Evolutionary conservation across 352 stramenopile species (phyloP).

Genomic region (Globisporangium takayamanum): DNA sequence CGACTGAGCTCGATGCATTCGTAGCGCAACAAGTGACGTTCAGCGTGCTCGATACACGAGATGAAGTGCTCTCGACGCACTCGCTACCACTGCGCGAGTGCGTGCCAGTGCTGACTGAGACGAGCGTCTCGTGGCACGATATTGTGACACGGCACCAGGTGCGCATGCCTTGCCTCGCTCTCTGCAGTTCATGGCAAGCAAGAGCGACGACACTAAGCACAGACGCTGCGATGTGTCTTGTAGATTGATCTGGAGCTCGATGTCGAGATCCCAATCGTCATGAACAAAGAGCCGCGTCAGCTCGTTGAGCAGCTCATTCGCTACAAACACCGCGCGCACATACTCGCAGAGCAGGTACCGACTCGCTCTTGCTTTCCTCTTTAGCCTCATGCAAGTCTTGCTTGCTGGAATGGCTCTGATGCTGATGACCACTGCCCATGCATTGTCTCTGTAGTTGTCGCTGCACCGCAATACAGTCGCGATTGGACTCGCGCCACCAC

Average conservation of each 20-base stretch:
- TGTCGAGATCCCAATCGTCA: conserved; percentile 31
- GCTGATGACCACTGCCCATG: background rate
- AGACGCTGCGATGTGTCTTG: background rate
- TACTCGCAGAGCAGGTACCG: conserved; percentile 36
- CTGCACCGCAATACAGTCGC: conserved; percentile 55
- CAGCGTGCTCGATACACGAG: conserved; percentile 19
- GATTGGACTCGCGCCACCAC: conserved; percentile 36
- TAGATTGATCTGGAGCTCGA: conserved; percentile 27
- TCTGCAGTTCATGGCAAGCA: too few species aligned
- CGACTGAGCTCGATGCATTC: conserved; percentile 27
- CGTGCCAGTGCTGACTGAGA: conserved; percentile 39
- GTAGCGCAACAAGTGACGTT: conserved; percentile 36
- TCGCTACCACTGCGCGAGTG: conserved; percentile 36
- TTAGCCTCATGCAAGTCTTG: too few species aligned
- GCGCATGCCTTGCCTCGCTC: background rate
- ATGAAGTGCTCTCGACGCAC: conserved; percentile 19
- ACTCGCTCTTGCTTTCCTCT: too few species aligned
- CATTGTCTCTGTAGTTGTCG: conserved; percentile 27
- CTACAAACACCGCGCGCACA: conserved; percentile 29
- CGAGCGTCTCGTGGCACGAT: conserved; percentile 35
- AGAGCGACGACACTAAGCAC: too few species aligned
- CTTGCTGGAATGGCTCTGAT: background rate
- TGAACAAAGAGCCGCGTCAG: conserved; percentile 36
- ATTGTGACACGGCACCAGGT: conserved; percentile 25
- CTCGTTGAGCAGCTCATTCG: conserved; percentile 31